Conservation (phyloP, 306 rosid species). For the Citrullus amarus region DNA sequence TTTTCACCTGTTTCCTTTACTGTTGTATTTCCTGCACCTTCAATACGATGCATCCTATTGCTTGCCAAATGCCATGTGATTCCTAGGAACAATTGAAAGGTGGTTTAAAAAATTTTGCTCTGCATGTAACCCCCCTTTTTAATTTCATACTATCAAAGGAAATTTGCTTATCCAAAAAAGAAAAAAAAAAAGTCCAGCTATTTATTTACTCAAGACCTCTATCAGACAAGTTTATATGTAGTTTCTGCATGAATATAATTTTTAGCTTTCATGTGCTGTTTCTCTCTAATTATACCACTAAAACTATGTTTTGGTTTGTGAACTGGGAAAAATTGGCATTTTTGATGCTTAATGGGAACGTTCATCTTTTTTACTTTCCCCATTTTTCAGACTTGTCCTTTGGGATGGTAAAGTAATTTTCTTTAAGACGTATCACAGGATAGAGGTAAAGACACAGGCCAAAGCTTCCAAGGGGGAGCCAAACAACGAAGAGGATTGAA, state of each 20-base stretch:
- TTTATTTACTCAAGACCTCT: not conserved
- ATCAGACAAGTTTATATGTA: not conserved
- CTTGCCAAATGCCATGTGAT: not conserved
- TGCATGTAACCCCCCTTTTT: not conserved
- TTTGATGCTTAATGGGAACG: not conserved
- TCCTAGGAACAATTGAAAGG: not conserved
- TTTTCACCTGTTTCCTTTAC: not conserved
- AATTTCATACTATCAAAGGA: too few relatives aligned
- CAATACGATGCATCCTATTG: not conserved
- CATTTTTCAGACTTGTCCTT: not conserved
- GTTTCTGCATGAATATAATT: not conserved
- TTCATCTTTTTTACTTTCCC: too few relatives aligned
- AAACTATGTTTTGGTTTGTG: not conserved
- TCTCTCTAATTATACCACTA: not conserved
- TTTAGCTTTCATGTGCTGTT: not conserved
- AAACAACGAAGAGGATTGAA: not conserved
- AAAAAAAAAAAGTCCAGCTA: not conserved
- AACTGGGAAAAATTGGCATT: not conserved
- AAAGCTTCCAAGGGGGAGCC: not conserved
- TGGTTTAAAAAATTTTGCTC: not conserved
- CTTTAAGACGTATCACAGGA: not conserved
- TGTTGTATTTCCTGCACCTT: not conserved
- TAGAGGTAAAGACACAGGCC: not conserved
- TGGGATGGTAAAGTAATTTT: not conserved
- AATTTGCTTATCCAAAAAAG: too few relatives aligned